Percentiles rank a stretch among this genome's conserved stretches.
Conservation (phyloP, 2,329 filamentous ascomycete genomes). For the Talaromyces sp. region DNA sequence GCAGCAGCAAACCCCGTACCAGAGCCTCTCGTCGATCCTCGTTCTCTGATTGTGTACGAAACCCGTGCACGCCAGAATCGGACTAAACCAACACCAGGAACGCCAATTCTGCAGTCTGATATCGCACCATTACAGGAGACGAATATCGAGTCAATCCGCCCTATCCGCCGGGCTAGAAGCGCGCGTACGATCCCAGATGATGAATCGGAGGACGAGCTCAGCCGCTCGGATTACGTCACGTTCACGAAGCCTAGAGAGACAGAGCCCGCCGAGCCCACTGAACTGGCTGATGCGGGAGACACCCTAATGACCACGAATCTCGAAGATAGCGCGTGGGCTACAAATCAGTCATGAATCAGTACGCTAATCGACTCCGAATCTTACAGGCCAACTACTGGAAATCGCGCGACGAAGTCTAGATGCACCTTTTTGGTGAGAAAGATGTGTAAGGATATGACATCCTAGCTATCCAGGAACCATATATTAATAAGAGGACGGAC, state of each 20-base stretch:
- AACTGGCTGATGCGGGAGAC: background rate
- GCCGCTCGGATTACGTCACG: background rate
- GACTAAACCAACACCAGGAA: background rate
- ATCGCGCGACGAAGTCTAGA: constrained; percentile 7
- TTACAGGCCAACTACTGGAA: constrained; percentile 3
- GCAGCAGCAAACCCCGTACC: background rate
- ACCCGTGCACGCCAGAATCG: background rate
- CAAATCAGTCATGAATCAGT: no score
- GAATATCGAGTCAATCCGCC: background rate
- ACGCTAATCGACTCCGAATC: background rate
- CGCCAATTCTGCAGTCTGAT: background rate
- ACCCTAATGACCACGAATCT: background rate
- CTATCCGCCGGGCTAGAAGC: background rate
- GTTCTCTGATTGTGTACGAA: background rate
- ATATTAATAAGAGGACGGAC: background rate
- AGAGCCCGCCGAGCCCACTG: no score
- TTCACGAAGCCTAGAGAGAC: background rate
- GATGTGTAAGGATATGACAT: constrained; percentile 13
- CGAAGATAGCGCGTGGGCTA: background rate
- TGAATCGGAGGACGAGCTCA: background rate
- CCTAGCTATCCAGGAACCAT: constrained; percentile 17
- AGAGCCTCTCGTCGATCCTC: background rate
- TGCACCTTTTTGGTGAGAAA: constrained; percentile 16
- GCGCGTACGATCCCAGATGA: background rate
- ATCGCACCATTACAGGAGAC: background rate